phyloP scores from a whole-genome alignment of 73 alveolate species.

The Tetrahymena borealis region DNA sequence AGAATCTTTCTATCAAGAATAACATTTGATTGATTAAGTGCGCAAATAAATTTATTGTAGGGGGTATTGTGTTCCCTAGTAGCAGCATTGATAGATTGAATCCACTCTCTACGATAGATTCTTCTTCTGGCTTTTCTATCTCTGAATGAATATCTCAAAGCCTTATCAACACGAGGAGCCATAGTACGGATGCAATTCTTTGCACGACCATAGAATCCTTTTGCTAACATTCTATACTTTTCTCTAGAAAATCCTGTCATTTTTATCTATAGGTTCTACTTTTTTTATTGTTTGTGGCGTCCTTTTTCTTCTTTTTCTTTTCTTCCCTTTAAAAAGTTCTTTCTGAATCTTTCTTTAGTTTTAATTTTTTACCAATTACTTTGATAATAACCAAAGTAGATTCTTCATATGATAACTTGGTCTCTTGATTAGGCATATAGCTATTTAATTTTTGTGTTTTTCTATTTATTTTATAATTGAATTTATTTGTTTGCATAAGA shows the following conservation, averaged over 20 bases:
- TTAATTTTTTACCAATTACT: background rate
- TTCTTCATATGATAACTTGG: background rate
- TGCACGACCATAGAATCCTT: slow-evolving; percentile 65
- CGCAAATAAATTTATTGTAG: slow-evolving; percentile 62
- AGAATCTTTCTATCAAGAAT: slow-evolving; percentile 68
- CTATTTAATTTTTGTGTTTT: background rate
- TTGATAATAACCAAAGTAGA: background rate
- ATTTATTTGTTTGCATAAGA: background rate
- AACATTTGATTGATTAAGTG: slow-evolving; percentile 62
- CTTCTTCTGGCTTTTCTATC: slow-evolving; percentile 71
- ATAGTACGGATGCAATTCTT: slow-evolving; percentile 63
- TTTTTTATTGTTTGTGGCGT: background rate
- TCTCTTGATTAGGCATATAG: background rate
- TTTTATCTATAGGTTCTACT: background rate
- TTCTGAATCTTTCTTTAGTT: background rate
- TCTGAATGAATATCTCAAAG: slow-evolving; percentile 58
- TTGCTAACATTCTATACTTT: slow-evolving; percentile 56
- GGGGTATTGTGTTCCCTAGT: slow-evolving; percentile 63
- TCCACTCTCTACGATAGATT: slow-evolving; percentile 59
- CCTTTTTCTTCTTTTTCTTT: background rate
- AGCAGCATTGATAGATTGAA: slow-evolving; percentile 65
- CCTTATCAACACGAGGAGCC: slow-evolving; percentile 56
- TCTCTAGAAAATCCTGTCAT: slow-evolving; percentile 36
- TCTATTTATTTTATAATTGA: too few species aligned
- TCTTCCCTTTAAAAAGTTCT: background rate